A percentile compares a stretch with the other conserved stretches of the same genome.
phyloP scores from a whole-genome alignment of 1,284 basidiomycete species.

The Apiotrichum laibachii region DNA sequence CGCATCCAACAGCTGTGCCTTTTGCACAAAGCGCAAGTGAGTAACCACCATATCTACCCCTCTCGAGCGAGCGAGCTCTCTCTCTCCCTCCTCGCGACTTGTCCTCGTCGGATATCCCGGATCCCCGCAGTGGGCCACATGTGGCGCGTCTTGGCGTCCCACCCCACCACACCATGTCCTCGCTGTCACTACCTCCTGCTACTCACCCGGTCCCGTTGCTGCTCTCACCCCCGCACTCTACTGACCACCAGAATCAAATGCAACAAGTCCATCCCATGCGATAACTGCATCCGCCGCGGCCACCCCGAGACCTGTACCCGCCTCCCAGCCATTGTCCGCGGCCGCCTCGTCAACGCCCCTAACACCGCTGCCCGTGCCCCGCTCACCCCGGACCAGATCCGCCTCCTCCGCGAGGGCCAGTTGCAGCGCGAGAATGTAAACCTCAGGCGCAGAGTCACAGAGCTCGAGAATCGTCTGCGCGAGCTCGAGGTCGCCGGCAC shows the following conservation, averaged over 20 bases:
- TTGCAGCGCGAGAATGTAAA: constrained; percentile 26
- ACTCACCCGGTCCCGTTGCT: no score
- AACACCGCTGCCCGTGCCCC: constrained; percentile 20
- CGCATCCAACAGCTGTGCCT: constrained; percentile 23
- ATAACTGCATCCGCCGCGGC: constrained; percentile 24
- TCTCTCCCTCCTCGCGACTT: no score
- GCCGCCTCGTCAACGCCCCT: constrained; percentile 24
- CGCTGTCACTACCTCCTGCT: no score
- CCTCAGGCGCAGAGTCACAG: constrained; percentile 18
- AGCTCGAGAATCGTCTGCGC: constrained; percentile 19
- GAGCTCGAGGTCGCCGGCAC: constrained; percentile 10
- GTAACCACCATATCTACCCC: no score
- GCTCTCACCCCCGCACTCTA: no score
- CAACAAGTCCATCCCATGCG: constrained; percentile 24
- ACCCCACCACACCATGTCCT: no score
- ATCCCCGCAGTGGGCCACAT: no score
- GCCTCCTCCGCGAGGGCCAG: constrained; percentile 23
- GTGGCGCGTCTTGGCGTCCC: no score
- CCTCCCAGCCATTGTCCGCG: constrained; percentile 23
- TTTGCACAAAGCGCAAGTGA: constrained; percentile 28
- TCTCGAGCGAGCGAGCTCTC: no score
- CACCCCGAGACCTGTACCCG: constrained; percentile 25
- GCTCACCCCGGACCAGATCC: constrained; percentile 24
- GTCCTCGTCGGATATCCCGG: no score
- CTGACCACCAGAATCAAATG: constrained; percentile 20